Evolutionary conservation across 805 yeast species (phyloP).

Genomic region (Suhomyces sp.): DNA sequence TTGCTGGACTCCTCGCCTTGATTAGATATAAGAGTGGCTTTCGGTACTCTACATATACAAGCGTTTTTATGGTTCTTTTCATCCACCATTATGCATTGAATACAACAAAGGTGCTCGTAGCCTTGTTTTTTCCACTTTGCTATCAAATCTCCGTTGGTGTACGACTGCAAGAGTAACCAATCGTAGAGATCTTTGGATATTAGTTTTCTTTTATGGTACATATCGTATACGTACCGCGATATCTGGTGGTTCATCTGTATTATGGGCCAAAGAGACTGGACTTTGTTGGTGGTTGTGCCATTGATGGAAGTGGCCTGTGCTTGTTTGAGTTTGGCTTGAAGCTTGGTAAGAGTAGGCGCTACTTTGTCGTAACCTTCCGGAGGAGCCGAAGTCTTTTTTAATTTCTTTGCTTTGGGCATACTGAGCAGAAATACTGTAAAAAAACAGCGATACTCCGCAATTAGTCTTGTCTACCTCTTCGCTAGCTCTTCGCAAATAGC

Average conservation of each 20-base stretch:
- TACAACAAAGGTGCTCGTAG: conserved; percentile 81
- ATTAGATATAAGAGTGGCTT: conserved; percentile 42
- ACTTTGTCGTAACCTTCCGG: conserved; percentile 76
- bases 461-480: too few species aligned
- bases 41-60: conserved; percentile 86
- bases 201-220: conserved; percentile 67
- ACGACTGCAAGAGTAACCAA: conserved; percentile 66
- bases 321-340: conserved; percentile 56
- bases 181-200: conserved; percentile 68
- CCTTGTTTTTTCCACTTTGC: conserved; percentile 85
- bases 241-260: conserved; percentile 69
- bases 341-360: conserved; percentile 61
- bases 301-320: conserved; percentile 34
- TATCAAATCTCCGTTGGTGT: conserved; percentile 66
- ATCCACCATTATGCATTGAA: conserved; percentile 64
- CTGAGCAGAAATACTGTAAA: background rate
- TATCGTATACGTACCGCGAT: conserved; percentile 69
- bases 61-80: conserved; percentile 61
- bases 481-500: background rate
- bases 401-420: conserved; percentile 10
- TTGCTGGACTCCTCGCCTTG: conserved; percentile 19
- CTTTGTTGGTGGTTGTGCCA: conserved; percentile 44
- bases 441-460: background rate
- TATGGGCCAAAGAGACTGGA: conserved; percentile 68
- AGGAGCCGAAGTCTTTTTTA: conserved; percentile 31